Percentiles rank a stretch among this genome's conserved stretches.
phyloP scores from a whole-genome alignment of 352 stramenopile species.

The Detonula confervacea region DNA sequence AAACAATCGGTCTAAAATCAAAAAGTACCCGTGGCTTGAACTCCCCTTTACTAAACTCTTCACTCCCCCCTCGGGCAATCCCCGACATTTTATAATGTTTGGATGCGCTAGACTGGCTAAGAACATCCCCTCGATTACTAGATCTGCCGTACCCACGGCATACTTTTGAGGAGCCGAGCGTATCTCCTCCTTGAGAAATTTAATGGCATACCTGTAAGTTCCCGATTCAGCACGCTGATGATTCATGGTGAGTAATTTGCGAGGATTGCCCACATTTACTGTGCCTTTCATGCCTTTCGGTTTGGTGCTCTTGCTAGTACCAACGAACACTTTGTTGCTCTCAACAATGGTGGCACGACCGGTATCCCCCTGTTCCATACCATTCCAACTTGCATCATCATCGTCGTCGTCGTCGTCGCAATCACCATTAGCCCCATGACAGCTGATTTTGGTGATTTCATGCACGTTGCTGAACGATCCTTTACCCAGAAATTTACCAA shows the following conservation, averaged over 20 bases:
- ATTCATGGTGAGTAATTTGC: slow-evolving; percentile 10
- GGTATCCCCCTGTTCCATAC: no score
- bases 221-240: slow-evolving; percentile 17
- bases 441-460: slow-evolving; percentile 62
- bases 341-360: no score
- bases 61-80: slow-evolving; percentile 54
- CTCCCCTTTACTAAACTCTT: slow-evolving; percentile 2
- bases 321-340: no score
- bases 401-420: no score
- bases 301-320: no score
- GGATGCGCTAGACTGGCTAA: slow-evolving; percentile 71
- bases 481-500: slow-evolving; percentile 61
- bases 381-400: no score
- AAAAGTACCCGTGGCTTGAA: slow-evolving; percentile 52
- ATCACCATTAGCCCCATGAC: no score
- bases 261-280: slow-evolving; percentile 6
- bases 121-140: slow-evolving; percentile 80
- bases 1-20: slow-evolving; percentile 78
- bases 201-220: slow-evolving; percentile 53
- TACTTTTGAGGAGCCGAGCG: slow-evolving; percentile 61
- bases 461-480: slow-evolving; percentile 79
- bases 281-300: no score
- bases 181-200: slow-evolving; percentile 50
- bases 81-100: slow-evolving; percentile 77
- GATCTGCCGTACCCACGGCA: slow-evolving; percentile 72